These are phyloP conservation scores for Cyclostephanos invisitatus DNA, from an alignment of 108 stramenopile species.

Conservation along the genomic window DNA sequence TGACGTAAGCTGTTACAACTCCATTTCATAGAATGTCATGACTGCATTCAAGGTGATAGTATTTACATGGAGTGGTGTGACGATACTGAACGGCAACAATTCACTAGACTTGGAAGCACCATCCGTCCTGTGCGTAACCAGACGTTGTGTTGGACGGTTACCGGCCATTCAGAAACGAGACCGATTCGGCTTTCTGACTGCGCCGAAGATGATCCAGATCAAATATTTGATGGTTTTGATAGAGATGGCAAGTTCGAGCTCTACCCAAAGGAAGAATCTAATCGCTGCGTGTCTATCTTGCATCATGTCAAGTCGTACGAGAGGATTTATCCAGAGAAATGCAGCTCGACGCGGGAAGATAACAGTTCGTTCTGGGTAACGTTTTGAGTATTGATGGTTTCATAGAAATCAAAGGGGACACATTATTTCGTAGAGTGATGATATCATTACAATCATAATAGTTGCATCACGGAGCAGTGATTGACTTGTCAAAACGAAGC, in stretches of 20 bases:
- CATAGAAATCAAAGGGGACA: not conserved
- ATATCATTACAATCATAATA: no score
- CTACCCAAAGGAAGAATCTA: conserved; percentile 3
- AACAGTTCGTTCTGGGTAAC: conserved; percentile 39
- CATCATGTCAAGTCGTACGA: conserved; percentile 44
- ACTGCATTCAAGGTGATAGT: not conserved
- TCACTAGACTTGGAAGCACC: not conserved
- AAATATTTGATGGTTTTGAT: conserved; percentile 19
- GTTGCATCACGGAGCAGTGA: no score
- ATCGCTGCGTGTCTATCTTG: conserved; percentile 21
- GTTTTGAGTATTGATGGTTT: conserved; percentile 17
- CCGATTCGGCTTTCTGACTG: conserved; percentile 13
- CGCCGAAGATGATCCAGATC: conserved; percentile 1
- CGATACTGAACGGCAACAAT: conserved; percentile 1
- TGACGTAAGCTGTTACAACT: not conserved
- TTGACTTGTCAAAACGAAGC: no score
- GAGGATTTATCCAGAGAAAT: conserved; percentile 27
- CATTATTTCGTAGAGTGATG: not conserved
- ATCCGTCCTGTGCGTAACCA: conserved; percentile 5
- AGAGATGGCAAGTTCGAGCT: conserved; percentile 25
- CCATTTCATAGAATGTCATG: not conserved
- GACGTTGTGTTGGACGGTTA: conserved; percentile 12
- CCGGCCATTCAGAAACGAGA: conserved; percentile 4
- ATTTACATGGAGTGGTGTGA: conserved; percentile 7
- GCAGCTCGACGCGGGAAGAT: not conserved